A percentile compares a stretch with the other conserved stretches of the same genome.
phyloP scores from a whole-genome alignment of 192 early-diverging fungal species.

The Polychytrium aggregatum region DNA sequence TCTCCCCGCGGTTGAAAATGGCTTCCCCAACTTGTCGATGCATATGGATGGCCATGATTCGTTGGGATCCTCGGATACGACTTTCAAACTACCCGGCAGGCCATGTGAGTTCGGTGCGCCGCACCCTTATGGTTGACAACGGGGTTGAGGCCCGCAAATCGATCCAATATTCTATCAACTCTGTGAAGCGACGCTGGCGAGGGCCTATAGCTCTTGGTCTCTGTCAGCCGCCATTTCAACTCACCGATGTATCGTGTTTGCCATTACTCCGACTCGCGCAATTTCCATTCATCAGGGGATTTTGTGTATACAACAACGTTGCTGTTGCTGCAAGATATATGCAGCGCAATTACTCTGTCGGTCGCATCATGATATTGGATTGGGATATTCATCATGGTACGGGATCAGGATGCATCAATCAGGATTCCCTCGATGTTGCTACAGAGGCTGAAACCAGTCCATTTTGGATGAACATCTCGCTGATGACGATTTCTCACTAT shows the following conservation, averaged over 20 bases:
- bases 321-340: conserved; percentile 66
- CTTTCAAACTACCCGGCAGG: not conserved
- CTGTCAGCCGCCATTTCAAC: too few relatives aligned
- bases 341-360: conserved; percentile 26
- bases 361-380: conserved; percentile 72
- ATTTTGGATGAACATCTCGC: not conserved
- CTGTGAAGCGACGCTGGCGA: too few relatives aligned
- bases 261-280: not conserved
- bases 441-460: not conserved
- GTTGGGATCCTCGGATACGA: not conserved
- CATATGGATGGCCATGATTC: conserved; percentile 3
- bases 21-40: too few relatives aligned
- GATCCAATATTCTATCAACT: too few relatives aligned
- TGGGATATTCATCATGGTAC: conserved; percentile 94
- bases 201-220: too few relatives aligned
- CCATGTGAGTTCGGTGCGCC: not conserved
- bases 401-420: too few relatives aligned
- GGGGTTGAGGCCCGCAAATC: not conserved
- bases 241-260: not conserved
- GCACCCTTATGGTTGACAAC: not conserved
- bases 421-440: not conserved
- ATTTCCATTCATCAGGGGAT: conserved; percentile 69
- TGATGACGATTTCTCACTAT: not conserved
- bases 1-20: too few relatives aligned
- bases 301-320: conserved; percentile 84